Base-by-base conservation (phyloP, 257 asterid species). In the Galeopsis tetrahit region DNA sequence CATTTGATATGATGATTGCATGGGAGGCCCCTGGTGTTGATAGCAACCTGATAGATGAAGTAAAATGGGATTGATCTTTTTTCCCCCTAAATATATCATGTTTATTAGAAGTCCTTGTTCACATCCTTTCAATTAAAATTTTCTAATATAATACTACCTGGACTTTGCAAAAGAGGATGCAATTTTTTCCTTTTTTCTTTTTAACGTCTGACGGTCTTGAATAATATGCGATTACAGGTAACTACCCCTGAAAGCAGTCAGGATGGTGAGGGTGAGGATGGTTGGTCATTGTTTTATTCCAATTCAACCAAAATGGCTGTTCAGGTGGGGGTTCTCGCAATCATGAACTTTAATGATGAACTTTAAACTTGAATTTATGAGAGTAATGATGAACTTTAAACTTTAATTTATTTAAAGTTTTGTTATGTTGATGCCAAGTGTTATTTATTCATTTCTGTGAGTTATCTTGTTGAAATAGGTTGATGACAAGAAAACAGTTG, bases 1-100 rank as follows among this genome's bases (percentile, higher is more conserved):
- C 86, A 74, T 92, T 88, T 79, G 98, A 92, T 77, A 90, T 92
- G 96, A 92, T 92, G 98, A 83, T 90, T 61, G 97, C 98, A 52
- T 92, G 98, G 98, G 98, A 92, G 82, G 85, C 67, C 66, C 93
- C 96, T 62, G 88, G 82, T 62, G 81, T 70, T 59, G 87, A 82
- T 48, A 83, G 70, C 78, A 80, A 77, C 68, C 78, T 63, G 55
- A 74, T 75, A 39, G 82, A 83, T 75, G 61, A 64, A 11, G 96
- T 92, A 78, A 70, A 88, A 76, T 70, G 70, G 63, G 71, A 68
- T 49, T 71, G 66, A 52, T 53, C 34, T 10, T 38, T n/a, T 21
- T 43, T 52, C 71, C n/a, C 44, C 11, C 57, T 33, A 49, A 21
- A 42, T 7, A 3, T 38, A 35, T n/a, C 8, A 58, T 53, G 33